Evolutionary conservation across 2,329 filamentous ascomycete species (phyloP).

Genomic region (Samsoniella hepiali): DNA sequence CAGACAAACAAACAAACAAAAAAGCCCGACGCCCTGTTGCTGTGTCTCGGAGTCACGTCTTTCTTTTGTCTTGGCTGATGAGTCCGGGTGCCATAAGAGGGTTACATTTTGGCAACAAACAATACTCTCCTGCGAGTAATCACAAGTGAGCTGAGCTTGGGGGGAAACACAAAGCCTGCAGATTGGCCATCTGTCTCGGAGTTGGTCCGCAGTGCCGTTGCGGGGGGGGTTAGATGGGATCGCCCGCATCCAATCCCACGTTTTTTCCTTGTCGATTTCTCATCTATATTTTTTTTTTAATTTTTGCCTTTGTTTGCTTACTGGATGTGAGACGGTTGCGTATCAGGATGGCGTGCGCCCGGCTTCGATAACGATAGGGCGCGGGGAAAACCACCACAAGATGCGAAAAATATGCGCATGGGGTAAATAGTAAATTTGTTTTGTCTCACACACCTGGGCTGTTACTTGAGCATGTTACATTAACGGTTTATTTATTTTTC

Average conservation of each 20-base stretch:
- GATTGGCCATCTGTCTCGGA: background rate
- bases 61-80: background rate
- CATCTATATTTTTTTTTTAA: too few relatives aligned
- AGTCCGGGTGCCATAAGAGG: slow-evolving; percentile 9
- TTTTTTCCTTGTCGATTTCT: too few relatives aligned
- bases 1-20: too few relatives aligned
- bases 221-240: too few relatives aligned
- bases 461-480: too few relatives aligned
- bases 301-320: background rate
- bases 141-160: background rate
- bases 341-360: background rate
- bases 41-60: background rate
- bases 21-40: too few relatives aligned
- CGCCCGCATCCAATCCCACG: too few relatives aligned
- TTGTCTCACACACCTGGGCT: too few relatives aligned
- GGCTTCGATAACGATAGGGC: background rate
- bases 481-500: too few relatives aligned
- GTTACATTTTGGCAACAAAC: background rate
- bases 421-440: too few relatives aligned
- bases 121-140: slow-evolving; percentile 1
- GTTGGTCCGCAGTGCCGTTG: background rate
- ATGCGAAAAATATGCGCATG: background rate
- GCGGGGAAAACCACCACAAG: background rate
- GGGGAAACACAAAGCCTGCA: background rate
- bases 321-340: background rate